Evolutionary conservation across 345 rosid genomes (phyloP), one percentile per base, ranked within the genome.

Genomic region (Fremontodendron californicum): DNA sequence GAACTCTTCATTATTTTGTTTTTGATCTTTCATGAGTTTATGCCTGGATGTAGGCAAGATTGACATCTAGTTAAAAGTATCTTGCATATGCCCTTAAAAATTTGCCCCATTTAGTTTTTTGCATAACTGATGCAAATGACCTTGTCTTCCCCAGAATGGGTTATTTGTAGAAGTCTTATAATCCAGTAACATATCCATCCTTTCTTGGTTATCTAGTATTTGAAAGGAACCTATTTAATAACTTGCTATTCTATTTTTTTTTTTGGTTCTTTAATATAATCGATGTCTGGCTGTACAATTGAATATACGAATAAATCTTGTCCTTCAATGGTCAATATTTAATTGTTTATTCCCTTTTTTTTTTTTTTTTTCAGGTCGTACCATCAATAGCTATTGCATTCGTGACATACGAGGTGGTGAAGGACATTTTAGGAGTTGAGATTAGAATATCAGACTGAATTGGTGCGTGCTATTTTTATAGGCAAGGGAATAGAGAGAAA

Each of bases 371-470:
- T 15, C 86, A 96, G 99, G 99, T 96, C 80, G 97, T 96, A 65
- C 99, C 99, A 37, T 96, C 99, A 6, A 93, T 96, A 78, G 94
- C 99, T 60, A 82, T 96, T n/a, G 97, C 99, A 9, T 96, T 96
- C 60, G 99, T 96, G 85, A 82, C 99, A 6, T 96, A 93, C 9
- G 99, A 96, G 87, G 67, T 81, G 87, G 98, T 92, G 90, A 96
- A 92, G 87, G 99, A 91, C 55, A 75, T 93, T 40, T 86, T 96
- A 77, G 98, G 99, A 80, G 99, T 96, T 29, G 97, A 93, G 82
- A 86, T 93, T 78, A 90, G 90, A 86, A 90, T 96, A 85, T 90
- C 97, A 39, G 99, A 92, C 87, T 96, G 85, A 90, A 84, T 46
- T 21, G 13, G 62, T 79, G 61, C 42, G 73, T 84, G 84, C 79